Evolutionary conservation across 2,329 filamentous ascomycete species (phyloP).

Genomic region (Lachnellula subtilissima): DNA sequence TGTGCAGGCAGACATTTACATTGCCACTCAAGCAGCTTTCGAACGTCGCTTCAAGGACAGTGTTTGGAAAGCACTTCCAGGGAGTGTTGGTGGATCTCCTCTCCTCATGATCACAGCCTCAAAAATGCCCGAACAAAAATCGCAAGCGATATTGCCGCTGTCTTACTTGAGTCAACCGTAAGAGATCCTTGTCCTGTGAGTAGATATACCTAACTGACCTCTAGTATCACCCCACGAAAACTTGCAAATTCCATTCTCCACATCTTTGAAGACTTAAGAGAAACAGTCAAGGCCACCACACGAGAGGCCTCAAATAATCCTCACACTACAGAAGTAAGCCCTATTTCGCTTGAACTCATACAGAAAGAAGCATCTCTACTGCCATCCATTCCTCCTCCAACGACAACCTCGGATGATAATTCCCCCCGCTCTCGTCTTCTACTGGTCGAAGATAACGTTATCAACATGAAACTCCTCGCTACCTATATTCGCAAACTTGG

Average conservation of each 20-base stretch:
- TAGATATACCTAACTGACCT: background rate
- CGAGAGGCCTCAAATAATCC: too few relatives aligned
- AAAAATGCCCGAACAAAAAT: background rate
- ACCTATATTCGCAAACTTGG: slow-evolving; percentile 35
- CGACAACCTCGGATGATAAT: too few relatives aligned
- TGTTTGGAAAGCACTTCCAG: background rate
- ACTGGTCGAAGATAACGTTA: slow-evolving; percentile 37
- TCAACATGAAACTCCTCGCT: slow-evolving; percentile 36
- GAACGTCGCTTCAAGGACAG: background rate
- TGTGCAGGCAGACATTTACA: background rate
- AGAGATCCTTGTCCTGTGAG: background rate
- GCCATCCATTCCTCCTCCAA: background rate
- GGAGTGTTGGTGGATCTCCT: background rate
- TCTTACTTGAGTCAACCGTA: background rate
- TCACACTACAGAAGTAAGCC: background rate
- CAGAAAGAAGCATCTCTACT: background rate
- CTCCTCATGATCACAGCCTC: background rate
- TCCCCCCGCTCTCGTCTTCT: slow-evolving; percentile 24
- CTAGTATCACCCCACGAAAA: background rate
- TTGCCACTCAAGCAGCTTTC: background rate
- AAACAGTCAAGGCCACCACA: background rate
- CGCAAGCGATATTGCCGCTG: background rate
- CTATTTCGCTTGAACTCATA: background rate
- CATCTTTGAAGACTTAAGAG: background rate
- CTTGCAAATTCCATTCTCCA: background rate